Evolutionary conservation across 1,139 yeast genomes (phyloP).

Genomic region (Yarrowia galli): DNA sequence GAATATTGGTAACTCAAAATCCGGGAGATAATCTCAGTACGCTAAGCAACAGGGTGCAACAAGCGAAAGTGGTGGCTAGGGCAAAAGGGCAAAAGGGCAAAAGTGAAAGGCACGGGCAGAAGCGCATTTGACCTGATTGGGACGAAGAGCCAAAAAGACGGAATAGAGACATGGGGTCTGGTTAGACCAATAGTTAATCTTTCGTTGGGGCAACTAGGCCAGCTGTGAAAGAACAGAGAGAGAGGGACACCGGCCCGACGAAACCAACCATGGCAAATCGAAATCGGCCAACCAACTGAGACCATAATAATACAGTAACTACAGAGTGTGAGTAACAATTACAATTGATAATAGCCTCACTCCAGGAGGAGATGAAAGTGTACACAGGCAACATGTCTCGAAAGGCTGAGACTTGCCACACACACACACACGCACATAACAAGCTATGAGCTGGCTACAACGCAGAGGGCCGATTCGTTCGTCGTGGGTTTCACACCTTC

Average conservation of each 20-base stretch:
- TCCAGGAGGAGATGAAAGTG: too few relatives aligned
- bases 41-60: slow-evolving; percentile 35
- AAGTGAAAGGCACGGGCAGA: slow-evolving; percentile 2
- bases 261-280: not conserved
- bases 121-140: slow-evolving; percentile 26
- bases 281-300: too few relatives aligned
- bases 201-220: slow-evolving; percentile 8
- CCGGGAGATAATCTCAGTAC: slow-evolving; percentile 37
- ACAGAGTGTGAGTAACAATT: too few relatives aligned
- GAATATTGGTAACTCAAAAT: slow-evolving; percentile 28
- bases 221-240: not conserved
- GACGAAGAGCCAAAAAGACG: not conserved
- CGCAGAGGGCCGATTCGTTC: too few relatives aligned
- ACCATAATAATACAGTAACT: too few relatives aligned
- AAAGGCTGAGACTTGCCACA: not conserved
- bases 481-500: not conserved
- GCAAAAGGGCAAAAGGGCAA: not conserved
- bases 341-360: too few relatives aligned
- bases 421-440: not conserved
- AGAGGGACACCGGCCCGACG: too few relatives aligned
- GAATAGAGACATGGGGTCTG: slow-evolving; percentile 1
- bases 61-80: slow-evolving; percentile 27
- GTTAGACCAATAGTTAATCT: slow-evolving; percentile 8
- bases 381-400: too few relatives aligned
- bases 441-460: too few relatives aligned